These are phyloP conservation scores for Mrakia frigida DNA, from an alignment of 768 basidiomycete genomes.

Conservation along the genomic window DNA sequence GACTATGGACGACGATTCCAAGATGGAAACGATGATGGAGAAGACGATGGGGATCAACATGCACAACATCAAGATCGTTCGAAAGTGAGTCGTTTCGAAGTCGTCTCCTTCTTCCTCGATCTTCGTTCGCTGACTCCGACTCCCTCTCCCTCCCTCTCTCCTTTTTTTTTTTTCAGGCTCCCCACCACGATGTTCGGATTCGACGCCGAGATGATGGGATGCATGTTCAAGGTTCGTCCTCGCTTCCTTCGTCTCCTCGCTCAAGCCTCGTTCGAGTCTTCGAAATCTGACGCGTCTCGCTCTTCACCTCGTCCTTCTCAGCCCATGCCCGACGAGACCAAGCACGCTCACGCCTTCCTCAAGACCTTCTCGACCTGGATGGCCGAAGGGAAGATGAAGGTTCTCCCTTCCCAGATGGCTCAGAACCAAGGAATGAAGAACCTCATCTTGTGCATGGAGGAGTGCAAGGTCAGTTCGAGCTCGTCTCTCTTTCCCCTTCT, in stretches of 20 bases:
- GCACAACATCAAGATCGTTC: no score
- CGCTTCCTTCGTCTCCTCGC: not conserved
- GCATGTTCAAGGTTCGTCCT: not conserved
- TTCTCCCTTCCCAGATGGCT: not conserved
- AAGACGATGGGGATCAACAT: no score
- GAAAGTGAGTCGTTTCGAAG: no score
- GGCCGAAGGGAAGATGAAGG: not conserved
- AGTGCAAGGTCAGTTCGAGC: no score
- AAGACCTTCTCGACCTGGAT: not conserved
- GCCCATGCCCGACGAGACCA: not conserved
- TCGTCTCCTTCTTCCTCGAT: not conserved
- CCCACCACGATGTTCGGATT: not conserved
- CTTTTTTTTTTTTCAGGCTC: not conserved
- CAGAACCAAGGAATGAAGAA: no score
- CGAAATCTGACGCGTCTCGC: not conserved
- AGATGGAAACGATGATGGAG: not conserved
- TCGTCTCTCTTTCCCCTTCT: no score
- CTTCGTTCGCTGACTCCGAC: not conserved
- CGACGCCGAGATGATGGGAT: not conserved
- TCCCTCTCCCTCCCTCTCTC: not conserved
- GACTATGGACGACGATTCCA: not conserved
- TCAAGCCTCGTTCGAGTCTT: no score
- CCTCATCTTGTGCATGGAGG: no score
- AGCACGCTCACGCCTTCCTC: not conserved
- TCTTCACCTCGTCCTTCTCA: not conserved